Percentiles rank a stretch among this genome's conserved stretches.
Conservation (phyloP, 805 yeast genomes). For the Tetrapisispora arboricola region DNA sequence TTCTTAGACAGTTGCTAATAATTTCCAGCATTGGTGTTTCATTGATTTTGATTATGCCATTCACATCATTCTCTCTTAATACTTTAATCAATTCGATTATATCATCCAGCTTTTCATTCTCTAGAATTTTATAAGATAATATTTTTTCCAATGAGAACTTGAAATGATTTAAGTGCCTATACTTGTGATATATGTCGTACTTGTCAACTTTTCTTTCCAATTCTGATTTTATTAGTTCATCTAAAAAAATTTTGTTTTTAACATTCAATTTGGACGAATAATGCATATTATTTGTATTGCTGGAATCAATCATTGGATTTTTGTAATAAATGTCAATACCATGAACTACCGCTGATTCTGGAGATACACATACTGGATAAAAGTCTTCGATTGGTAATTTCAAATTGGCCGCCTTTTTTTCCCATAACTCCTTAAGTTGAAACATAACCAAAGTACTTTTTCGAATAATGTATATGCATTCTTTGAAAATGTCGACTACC, state of each 20-base stretch:
- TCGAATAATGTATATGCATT: slow-evolving; percentile 17
- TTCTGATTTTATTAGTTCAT: slow-evolving; percentile 17
- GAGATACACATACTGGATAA: slow-evolving; percentile 22
- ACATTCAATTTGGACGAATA: slow-evolving; percentile 6
- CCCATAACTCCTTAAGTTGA: slow-evolving; percentile 20
- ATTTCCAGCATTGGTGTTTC: slow-evolving; percentile 22
- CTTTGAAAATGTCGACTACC: slow-evolving; percentile 20
- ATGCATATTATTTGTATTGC: not conserved
- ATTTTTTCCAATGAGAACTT: slow-evolving; percentile 28
- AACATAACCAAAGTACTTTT: slow-evolving; percentile 12
- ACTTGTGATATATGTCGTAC: slow-evolving; percentile 15
- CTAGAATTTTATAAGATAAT: slow-evolving; percentile 20
- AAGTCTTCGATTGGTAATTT: slow-evolving; percentile 13
- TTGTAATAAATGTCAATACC: slow-evolving; percentile 11
- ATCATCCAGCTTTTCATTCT: slow-evolving; percentile 16
- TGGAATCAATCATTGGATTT: not conserved
- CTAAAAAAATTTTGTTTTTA: slow-evolving; percentile 23
- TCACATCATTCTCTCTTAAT: slow-evolving; percentile 4
- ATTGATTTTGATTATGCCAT: not conserved
- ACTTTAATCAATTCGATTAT: slow-evolving; percentile 19
- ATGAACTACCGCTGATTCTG: slow-evolving; percentile 24
- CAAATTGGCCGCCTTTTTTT: slow-evolving; percentile 10
- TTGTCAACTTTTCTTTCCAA: slow-evolving; percentile 9
- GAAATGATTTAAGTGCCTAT: slow-evolving; percentile 20
- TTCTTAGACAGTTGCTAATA: slow-evolving; percentile 27